A percentile compares a stretch with the other conserved stretches of the same genome.
Conservation (phyloP, 805 yeast species). For the Wickerhamiella lipophila region DNA sequence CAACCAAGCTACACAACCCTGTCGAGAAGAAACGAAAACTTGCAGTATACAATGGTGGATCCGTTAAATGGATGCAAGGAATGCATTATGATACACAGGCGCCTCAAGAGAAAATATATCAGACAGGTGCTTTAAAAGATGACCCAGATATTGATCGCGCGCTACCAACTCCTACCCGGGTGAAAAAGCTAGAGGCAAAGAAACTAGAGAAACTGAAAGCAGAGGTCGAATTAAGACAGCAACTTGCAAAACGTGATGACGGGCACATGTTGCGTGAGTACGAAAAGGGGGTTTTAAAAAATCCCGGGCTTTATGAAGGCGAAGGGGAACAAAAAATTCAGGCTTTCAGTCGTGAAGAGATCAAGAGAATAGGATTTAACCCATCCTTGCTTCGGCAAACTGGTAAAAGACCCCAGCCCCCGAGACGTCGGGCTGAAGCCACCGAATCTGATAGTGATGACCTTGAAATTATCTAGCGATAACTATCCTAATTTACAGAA, state of each 20-base stretch:
- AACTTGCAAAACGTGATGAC: conserved; percentile 22
- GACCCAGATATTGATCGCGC: conserved; percentile 5
- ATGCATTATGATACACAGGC: conserved; percentile 24
- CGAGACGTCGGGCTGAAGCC: not conserved
- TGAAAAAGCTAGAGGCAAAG: conserved; percentile 25
- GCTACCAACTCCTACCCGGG: not conserved
- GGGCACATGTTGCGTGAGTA: conserved; percentile 21
- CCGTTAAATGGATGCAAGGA: conserved; percentile 23
- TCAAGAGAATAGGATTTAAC: conserved; percentile 24
- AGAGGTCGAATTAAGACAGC: conserved; percentile 27
- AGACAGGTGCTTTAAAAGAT: not conserved
- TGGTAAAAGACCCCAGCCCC: not conserved
- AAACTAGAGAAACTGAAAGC: conserved; percentile 22
- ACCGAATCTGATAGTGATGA: conserved; percentile 16
- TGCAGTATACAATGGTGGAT: conserved; percentile 32
- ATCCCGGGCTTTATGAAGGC: conserved; percentile 6
- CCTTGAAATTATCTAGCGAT: conserved; percentile 16
- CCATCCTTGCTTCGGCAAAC: conserved; percentile 14
- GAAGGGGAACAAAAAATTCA: not conserved
- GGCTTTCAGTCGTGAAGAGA: conserved; percentile 20
- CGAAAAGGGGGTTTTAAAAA: conserved; percentile 19
- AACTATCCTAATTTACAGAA: too few species aligned
- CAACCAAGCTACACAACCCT: conserved; percentile 45
- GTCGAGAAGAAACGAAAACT: conserved; percentile 32
- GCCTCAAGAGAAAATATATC: conserved; percentile 19